Conservation (phyloP, 2,329 filamentous ascomycete genomes). For the Colletotrichum sp. region DNA sequence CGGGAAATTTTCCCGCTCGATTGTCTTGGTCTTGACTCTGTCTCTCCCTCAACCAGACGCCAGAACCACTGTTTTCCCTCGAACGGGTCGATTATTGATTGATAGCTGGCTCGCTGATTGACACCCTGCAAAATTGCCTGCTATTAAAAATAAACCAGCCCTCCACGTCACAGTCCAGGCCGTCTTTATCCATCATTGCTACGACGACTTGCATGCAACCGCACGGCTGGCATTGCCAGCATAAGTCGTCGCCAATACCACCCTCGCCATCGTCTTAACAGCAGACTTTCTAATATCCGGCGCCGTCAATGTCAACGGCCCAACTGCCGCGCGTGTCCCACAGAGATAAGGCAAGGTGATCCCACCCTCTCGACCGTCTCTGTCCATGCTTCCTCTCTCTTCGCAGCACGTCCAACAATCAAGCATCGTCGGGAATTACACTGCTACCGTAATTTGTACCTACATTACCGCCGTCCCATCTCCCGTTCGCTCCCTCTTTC, state of each 20-base stretch:
- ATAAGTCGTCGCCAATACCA: background rate
- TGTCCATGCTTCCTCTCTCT: background rate
- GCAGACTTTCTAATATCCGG: background rate
- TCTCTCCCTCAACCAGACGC: background rate
- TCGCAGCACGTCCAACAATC: background rate
- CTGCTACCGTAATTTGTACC: background rate
- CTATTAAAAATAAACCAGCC: constrained; percentile 6
- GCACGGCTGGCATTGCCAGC: background rate
- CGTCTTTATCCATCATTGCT: background rate
- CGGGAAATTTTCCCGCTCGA: background rate
- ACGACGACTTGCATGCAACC: background rate
- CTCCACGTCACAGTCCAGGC: constrained; percentile 5
- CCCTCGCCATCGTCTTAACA: background rate
- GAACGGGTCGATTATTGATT: background rate
- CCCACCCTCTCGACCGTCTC: background rate
- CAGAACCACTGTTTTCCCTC: background rate
- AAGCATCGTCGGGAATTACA: background rate
- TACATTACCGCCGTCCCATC: background rate
- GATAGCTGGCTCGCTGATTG: background rate
- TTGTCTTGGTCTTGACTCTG: background rate
- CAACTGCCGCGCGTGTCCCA: background rate
- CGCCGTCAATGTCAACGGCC: background rate
- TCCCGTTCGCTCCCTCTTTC: background rate
- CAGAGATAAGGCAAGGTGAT: background rate
- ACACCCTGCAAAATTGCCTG: constrained; percentile 1